Conservation (phyloP, 148 eudicot genomes). For the Nyssa sinensis region DNA sequence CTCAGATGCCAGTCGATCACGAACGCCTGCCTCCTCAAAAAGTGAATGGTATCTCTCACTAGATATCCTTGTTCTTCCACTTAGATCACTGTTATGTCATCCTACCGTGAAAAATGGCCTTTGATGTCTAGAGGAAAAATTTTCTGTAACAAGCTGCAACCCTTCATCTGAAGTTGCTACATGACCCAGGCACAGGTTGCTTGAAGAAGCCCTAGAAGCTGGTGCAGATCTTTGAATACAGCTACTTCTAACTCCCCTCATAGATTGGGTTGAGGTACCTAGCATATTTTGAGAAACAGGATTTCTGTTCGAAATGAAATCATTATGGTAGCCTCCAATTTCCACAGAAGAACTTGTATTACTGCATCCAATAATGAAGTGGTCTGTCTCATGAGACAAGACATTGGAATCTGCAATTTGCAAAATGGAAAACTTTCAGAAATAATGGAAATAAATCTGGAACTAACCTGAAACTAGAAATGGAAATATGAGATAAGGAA, state of each 20-base stretch:
- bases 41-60: slow-evolving; percentile 57
- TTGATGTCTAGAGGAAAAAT: slow-evolving; percentile 53
- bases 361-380: slow-evolving; percentile 21
- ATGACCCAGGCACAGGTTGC: slow-evolving; percentile 19
- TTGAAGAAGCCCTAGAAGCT: slow-evolving; percentile 23
- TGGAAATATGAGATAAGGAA: background rate
- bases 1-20: slow-evolving; percentile 55
- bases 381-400: slow-evolving; percentile 18
- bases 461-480: slow-evolving; percentile 40
- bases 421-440: slow-evolving; percentile 12
- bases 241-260: slow-evolving; percentile 23
- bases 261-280: slow-evolving; percentile 14
- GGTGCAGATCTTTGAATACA: slow-evolving; percentile 19
- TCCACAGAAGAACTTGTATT: slow-evolving; percentile 11
- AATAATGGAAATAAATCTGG: background rate
- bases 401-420: slow-evolving; percentile 24
- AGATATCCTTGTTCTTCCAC: slow-evolving; percentile 57
- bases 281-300: slow-evolving; percentile 21
- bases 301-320: slow-evolving; percentile 14
- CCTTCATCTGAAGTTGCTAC: slow-evolving; percentile 16
- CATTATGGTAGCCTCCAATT: slow-evolving; percentile 19
- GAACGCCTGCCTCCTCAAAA: slow-evolving; percentile 40
- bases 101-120: slow-evolving; percentile 49
- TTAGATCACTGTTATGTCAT: slow-evolving; percentile 63
- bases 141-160: slow-evolving; percentile 40